Base-by-base conservation (phyloP, 129 eudicot genomes). In the Flaveria sonorensis region DNA sequence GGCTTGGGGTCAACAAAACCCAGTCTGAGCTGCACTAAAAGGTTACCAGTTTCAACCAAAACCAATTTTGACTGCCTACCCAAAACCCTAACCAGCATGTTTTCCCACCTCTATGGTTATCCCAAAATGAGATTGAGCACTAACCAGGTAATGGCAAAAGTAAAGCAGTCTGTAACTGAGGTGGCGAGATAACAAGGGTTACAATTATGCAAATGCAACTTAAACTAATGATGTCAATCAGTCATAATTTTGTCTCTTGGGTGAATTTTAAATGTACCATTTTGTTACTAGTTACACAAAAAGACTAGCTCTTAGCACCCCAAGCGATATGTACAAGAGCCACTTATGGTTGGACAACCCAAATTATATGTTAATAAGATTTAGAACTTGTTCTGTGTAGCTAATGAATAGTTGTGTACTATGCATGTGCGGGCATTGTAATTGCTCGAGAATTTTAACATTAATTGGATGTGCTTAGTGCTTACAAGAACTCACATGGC, bases 361-460 rank as follows among this genome's bases (percentile, higher is more conserved):
- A 36, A 36, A 5, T 36, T 0, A 7, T 5, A 36, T 0, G 40
- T 36, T 7, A 36, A 6, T 0, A 1, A 36, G 40, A 36, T 36
- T 36, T 36, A 70, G 8, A 16, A 47, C 82, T 28, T 69, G 20
- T 65, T 53, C 20, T 32, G 12, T 11, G 52, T 76, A 51, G 39
- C 74, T 20, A 0, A 77, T 67, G 52, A 70, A 40, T 15, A 61
- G 50, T 30, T 56, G 51, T 19, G 70, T 78, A 78, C 82, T 56
- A 78, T 19, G 15, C 76, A 77, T 68, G 81, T 69, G 70, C 47
- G 13, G 60, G 18, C 52, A 70, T 39, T 70, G 56, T 20, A 43
- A 70, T 12, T 24, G 14, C 71, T 46, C 55, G 2, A 6, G 42
- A 56, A 69, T 43, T 26, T 42, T 40, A 24, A 78, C 70, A 78